These are phyloP conservation scores for Boletus reticulatus DNA, from an alignment of 768 basidiomycete genomes.

Conservation along the genomic window DNA sequence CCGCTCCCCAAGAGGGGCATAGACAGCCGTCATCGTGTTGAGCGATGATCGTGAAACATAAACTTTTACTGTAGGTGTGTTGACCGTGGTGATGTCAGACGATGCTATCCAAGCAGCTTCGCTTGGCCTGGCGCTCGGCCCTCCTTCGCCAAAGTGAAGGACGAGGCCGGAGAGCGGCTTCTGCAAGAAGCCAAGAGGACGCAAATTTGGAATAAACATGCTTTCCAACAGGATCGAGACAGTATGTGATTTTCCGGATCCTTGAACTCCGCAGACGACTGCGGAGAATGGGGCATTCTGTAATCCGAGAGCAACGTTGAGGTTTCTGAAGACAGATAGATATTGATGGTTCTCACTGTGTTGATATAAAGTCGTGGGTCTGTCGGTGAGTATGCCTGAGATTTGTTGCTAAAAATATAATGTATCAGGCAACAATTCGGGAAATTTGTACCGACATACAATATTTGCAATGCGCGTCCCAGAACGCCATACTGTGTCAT, in stretches of 20 bases:
- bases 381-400: conserved; percentile 26
- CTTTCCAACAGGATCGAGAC: conserved; percentile 67
- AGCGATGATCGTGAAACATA: conserved; percentile 63
- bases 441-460: conserved; percentile 35
- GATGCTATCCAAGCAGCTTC: conserved; percentile 64
- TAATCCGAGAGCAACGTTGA: neutral
- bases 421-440: neutral
- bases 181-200: conserved; percentile 47
- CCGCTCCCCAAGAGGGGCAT: conserved; percentile 47
- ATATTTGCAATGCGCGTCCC: conserved; percentile 44
- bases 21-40: conserved; percentile 57
- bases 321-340: neutral
- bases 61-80: conserved; percentile 39
- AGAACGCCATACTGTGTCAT: conserved; percentile 61
- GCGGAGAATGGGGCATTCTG: conserved; percentile 77
- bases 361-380: conserved; percentile 66
- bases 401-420: conserved; percentile 26
- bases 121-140: conserved; percentile 51
- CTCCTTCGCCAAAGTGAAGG: conserved; percentile 70
- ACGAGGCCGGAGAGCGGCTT: conserved; percentile 62
- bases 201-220: conserved; percentile 58
- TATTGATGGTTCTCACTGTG: conserved; percentile 42
- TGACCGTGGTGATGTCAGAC: conserved; percentile 32
- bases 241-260: conserved; percentile 74
- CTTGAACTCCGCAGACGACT: conserved; percentile 74